Evolutionary conservation across 805 yeast genomes (phyloP).

Genomic region (Wickerhamiella nectarea): DNA sequence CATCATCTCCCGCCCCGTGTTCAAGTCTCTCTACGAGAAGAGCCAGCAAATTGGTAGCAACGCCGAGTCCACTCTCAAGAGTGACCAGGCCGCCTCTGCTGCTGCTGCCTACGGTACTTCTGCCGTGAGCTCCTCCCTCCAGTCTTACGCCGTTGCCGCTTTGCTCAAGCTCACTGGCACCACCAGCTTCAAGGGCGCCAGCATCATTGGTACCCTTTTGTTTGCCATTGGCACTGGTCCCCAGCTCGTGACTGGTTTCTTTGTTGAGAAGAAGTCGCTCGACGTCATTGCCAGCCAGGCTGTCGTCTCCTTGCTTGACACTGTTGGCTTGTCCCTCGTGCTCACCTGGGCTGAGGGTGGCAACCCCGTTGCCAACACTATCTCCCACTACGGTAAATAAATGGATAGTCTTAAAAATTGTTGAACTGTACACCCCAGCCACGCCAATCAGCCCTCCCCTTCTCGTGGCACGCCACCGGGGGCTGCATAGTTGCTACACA

Average conservation of each 20-base stretch:
- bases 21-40: conserved; percentile 29
- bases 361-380: conserved; percentile 10
- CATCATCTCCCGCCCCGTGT: conserved; percentile 27
- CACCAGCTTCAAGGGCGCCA: conserved; percentile 28
- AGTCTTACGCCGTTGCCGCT: conserved; percentile 31
- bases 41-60: conserved; percentile 21
- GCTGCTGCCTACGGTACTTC: conserved; percentile 26
- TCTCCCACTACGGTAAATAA: conserved; percentile 3
- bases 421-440: too few species aligned
- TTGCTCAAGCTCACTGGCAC: conserved; percentile 29
- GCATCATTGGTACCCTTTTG: conserved; percentile 28
- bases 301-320: conserved; percentile 27
- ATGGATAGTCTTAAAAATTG: not conserved
- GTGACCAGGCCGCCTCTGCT: conserved; percentile 29
- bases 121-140: conserved; percentile 26
- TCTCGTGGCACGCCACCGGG: too few species aligned
- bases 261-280: conserved; percentile 26
- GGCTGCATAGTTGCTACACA: too few species aligned
- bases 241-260: conserved; percentile 22
- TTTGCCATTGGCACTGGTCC: conserved; percentile 29
- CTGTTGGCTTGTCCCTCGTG: conserved; percentile 30
- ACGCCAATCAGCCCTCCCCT: too few species aligned
- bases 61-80: conserved; percentile 27
- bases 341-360: conserved; percentile 24
- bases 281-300: conserved; percentile 26